Percentiles rank a stretch among this genome's conserved stretches.
phyloP scores from a whole-genome alignment of 2,329 filamentous ascomycete species.

The Colletotrichum sojae region DNA sequence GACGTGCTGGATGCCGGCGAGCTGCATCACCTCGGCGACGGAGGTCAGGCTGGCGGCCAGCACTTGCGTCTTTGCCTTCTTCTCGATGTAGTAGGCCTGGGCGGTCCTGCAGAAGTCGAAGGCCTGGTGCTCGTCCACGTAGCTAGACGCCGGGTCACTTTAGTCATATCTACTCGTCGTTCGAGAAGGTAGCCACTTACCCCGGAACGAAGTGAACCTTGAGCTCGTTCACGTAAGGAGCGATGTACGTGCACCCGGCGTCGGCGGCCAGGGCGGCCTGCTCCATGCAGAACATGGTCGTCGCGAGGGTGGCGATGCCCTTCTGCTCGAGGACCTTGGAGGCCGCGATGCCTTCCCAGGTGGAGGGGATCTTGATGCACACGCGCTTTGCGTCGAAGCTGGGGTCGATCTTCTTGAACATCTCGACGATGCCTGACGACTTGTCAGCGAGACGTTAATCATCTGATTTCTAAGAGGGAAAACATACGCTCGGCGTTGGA shows the following conservation, averaged over 20 bases:
- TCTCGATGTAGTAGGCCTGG: constrained; percentile 65
- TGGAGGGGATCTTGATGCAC: constrained; percentile 75
- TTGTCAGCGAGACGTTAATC: background rate
- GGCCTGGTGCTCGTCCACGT: constrained; percentile 62
- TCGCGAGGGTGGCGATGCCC: constrained; percentile 72
- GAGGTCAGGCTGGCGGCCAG: constrained; percentile 71
- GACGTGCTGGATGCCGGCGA: constrained; percentile 71
- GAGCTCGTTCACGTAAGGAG: constrained; percentile 77
- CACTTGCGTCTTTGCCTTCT: constrained; percentile 62
- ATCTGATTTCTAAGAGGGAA: background rate
- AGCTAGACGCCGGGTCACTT: constrained; percentile 51
- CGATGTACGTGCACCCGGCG: constrained; percentile 72
- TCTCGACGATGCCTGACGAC: constrained; percentile 62
- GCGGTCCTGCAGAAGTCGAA: constrained; percentile 65
- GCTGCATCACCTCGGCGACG: constrained; percentile 69
- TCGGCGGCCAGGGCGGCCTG: constrained; percentile 72
- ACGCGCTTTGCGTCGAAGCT: constrained; percentile 63
- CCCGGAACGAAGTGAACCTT: constrained; percentile 71
- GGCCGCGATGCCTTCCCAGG: constrained; percentile 74
- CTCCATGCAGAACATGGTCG: constrained; percentile 73
- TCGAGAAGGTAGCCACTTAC: constrained; percentile 49
- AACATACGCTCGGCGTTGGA: constrained; percentile 64
- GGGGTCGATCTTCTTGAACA: constrained; percentile 61
- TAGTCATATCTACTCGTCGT: background rate
- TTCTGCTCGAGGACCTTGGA: constrained; percentile 66